Evolutionary conservation across 2,329 filamentous ascomycete species (phyloP).

Genomic region (Fusarium piperis): DNA sequence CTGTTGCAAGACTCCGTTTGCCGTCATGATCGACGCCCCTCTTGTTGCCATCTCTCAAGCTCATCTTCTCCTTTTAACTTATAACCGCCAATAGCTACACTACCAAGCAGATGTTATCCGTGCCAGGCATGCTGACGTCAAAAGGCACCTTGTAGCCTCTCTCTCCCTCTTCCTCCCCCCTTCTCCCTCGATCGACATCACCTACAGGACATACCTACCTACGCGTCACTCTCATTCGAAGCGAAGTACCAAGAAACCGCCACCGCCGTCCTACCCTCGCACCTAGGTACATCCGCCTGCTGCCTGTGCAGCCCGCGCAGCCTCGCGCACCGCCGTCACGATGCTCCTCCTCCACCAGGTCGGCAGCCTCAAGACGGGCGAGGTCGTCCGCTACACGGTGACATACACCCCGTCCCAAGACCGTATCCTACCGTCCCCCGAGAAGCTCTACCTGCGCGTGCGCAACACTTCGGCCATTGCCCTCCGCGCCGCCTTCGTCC

Average conservation of each 20-base stretch:
- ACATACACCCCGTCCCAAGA: constrained; percentile 92
- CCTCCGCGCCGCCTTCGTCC: constrained; percentile 92
- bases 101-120: neutral
- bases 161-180: constrained; percentile 1
- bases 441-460: constrained; percentile 83
- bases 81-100: neutral
- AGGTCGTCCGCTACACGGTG: constrained; percentile 90
- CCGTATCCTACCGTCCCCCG: constrained; percentile 87
- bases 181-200: neutral
- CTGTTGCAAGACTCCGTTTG: constrained; percentile 18
- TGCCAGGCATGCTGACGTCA: constrained; percentile 42
- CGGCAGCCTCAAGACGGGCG: constrained; percentile 92
- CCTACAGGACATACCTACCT: neutral
- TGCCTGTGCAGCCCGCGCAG: constrained; percentile 12
- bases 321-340: constrained; percentile 15
- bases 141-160: constrained; percentile 23
- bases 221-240: constrained; percentile 6
- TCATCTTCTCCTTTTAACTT: neutral
- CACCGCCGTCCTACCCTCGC: neutral
- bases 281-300: constrained; percentile 11
- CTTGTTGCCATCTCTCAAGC: neutral
- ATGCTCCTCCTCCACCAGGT: constrained; percentile 95
- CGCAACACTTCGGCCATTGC: constrained; percentile 93
- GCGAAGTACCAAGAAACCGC: constrained; percentile 15
- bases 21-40: constrained; percentile 19